Base-by-base conservation (phyloP, 768 basidiomycete genomes). In the Hypsizygus marmoreus region DNA sequence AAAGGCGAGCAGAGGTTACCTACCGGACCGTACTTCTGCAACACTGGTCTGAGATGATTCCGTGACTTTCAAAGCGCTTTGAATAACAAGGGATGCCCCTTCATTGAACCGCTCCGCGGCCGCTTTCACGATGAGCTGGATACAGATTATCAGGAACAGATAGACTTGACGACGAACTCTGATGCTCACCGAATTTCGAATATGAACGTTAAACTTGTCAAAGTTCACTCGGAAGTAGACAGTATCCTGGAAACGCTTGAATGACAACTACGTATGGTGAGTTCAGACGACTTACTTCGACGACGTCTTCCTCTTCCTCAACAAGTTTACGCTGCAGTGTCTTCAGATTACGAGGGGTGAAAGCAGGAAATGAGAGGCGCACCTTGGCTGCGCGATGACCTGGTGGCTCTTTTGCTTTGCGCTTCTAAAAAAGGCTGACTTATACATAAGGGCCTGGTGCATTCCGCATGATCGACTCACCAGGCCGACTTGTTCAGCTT, bases 211-310 rank as follows among this genome's bases (percentile, higher is more conserved):
- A 66, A 94, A 95, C 56, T 81, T 87, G 55, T 93, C 86, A 60
- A 85, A 89, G 69, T 97, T 97, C 37, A 97, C 79, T 37, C 90
- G 81, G 61, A 97, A 89, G 65, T 84, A 83, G 25, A 91, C 78
- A 2, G 72, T 72, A 13, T 88, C 81, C 85, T 93, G 47, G 6
- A 22, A 40, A 3, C 37, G 30, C 32, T 48, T 36, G 38, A 51
- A 4, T 58, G 36, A 30, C 49, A 33, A 57, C 28, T 45, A 25
- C 43, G 24, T 22, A 38, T 51, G 16, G 33, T 14, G 49, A 43
- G 9, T 38, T 31, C 24, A 8, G 24, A 12, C 40, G 9, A 63
- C 83, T 67, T 56, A 91, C 91, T 66, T 92, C 86, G 26, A 91
- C 80, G 23, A 76, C 66, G 23, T 76, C 72, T 36, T 82, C 84